Conservation (phyloP, 2,329 filamentous ascomycete species). For the Boeremia exigua region DNA sequence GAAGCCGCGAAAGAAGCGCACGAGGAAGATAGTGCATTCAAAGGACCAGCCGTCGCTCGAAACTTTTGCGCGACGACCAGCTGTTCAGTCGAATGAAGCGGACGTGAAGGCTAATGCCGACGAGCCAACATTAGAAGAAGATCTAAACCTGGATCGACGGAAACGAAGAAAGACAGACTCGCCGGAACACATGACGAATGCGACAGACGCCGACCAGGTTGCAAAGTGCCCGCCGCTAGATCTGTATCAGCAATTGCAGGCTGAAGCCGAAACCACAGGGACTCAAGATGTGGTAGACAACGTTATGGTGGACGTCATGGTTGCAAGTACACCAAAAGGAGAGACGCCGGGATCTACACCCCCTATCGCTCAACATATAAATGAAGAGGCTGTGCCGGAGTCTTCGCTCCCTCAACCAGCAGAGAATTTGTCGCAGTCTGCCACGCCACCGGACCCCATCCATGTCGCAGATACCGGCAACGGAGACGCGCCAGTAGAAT, state of each 20-base stretch:
- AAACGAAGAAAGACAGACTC: conserved; percentile 50
- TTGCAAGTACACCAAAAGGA: background rate
- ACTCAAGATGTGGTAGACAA: conserved; percentile 13
- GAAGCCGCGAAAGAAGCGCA: conserved; percentile 31
- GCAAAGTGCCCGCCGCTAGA: conserved; percentile 13
- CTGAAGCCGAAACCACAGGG: conserved; percentile 21
- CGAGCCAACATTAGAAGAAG: conserved; percentile 28
- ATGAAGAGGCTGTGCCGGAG: background rate
- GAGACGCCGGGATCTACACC: background rate
- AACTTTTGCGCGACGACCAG: conserved; percentile 28
- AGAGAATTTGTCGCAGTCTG: background rate
- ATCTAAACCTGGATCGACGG: conserved; percentile 38
- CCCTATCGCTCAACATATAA: background rate
- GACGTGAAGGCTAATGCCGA: background rate
- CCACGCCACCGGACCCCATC: conserved; percentile 1
- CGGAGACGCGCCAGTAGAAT: background rate
- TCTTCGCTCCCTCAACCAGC: conserved; percentile 6
- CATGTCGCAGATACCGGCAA: background rate
- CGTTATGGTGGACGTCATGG: conserved; percentile 2
- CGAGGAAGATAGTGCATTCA: conserved; percentile 24
- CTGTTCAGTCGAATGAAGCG: background rate
- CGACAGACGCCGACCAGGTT: background rate
- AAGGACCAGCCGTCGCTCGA: conserved; percentile 38
- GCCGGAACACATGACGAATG: conserved; percentile 18
- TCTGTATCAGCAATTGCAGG: conserved; percentile 40